phyloP scores from a whole-genome alignment of 2,329 filamentous ascomycete genomes.

The Venturia carpophila region DNA sequence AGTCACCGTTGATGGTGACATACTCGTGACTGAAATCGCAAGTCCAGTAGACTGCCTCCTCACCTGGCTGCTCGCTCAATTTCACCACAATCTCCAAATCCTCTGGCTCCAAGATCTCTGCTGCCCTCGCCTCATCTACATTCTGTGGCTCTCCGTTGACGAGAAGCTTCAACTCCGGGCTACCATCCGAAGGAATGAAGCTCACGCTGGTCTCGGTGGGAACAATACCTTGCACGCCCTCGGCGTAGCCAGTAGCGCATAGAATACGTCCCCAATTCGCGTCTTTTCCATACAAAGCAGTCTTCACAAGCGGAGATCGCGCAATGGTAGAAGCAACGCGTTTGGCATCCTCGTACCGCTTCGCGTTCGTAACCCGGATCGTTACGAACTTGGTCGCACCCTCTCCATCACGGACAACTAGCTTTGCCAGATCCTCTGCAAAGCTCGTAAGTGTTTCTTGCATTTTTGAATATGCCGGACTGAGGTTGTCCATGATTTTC shows the following conservation, averaged over 20 bases:
- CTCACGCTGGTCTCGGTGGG: constrained; percentile 69
- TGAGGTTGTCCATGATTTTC: constrained; percentile 42
- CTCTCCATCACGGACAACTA: constrained; percentile 92
- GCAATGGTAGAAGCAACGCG: constrained; percentile 83
- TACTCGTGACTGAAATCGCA: constrained; percentile 84
- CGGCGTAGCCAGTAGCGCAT: constrained; percentile 81
- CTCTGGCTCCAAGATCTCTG: constrained; percentile 68
- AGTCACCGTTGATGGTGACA: constrained; percentile 62
- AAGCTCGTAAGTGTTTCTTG: constrained; percentile 65
- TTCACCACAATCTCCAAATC: constrained; percentile 69
- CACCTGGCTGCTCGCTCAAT: constrained; percentile 56
- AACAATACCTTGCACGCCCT: constrained; percentile 55
- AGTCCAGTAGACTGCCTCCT: constrained; percentile 71
- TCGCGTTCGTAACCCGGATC: constrained; percentile 70
- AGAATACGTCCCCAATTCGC: constrained; percentile 98
- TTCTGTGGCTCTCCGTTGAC: constrained; percentile 72
- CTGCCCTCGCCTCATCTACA: constrained; percentile 69
- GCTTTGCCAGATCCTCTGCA: constrained; percentile 75
- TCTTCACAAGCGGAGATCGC: constrained; percentile 89
- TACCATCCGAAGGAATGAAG: constrained; percentile 71
- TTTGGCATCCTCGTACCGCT: constrained; percentile 61
- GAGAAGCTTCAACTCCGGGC: constrained; percentile 64
- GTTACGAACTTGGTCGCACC: constrained; percentile 98
- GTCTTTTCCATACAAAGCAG: constrained; percentile 90
- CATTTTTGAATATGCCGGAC: constrained; percentile 62